These are phyloP conservation scores for Hypoxylon perforatum DNA, from an alignment of 495 filamentous ascomycete species.

Conservation along the genomic window DNA sequence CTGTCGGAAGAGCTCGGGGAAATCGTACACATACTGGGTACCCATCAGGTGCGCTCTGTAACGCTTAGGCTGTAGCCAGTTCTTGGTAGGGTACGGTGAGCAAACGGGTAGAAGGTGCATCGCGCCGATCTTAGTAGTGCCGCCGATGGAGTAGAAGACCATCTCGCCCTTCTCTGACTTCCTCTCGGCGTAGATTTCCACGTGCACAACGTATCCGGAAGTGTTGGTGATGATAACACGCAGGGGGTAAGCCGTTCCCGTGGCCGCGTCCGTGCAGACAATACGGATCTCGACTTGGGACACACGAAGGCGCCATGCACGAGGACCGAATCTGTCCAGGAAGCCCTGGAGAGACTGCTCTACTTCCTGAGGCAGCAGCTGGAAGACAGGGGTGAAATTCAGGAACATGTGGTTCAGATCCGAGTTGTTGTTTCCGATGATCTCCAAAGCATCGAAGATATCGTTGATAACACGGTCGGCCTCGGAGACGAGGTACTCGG, in stretches of 20 bases:
- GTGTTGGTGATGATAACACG: conserved; percentile 98
- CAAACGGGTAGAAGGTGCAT: conserved; percentile 94
- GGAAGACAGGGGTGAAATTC: conserved; percentile 97
- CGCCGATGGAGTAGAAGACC: conserved; percentile 98
- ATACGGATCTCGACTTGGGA: conserved; percentile 98
- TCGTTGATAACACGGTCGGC: conserved; percentile 96
- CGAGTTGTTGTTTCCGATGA: conserved; percentile 98
- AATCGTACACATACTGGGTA: conserved; percentile 99
- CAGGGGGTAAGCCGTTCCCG: conserved; percentile 88
- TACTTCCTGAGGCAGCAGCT: conserved; percentile 87
- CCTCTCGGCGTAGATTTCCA: conserved; percentile 96
- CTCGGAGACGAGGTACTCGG: conserved; percentile 97
- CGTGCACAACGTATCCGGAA: conserved; percentile 97
- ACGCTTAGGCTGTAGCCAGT: conserved; percentile 97
- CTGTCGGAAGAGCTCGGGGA: conserved; percentile 98
- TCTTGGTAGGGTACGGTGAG: conserved; percentile 96
- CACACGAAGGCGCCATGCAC: conserved; percentile 95
- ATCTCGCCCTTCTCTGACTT: conserved; percentile 97
- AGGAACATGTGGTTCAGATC: conserved; percentile 99
- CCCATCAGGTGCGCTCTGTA: conserved; percentile 99
- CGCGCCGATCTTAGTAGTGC: conserved; percentile 90
- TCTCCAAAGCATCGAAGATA: conserved; percentile 96
- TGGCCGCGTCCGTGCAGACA: conserved; percentile 89
- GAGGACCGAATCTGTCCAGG: conserved; percentile 93
- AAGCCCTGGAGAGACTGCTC: conserved; percentile 95